A percentile compares a stretch with the other conserved stretches of the same genome.
Conservation (phyloP, 208 protist genomes). For the Willaertia magna region DNA sequence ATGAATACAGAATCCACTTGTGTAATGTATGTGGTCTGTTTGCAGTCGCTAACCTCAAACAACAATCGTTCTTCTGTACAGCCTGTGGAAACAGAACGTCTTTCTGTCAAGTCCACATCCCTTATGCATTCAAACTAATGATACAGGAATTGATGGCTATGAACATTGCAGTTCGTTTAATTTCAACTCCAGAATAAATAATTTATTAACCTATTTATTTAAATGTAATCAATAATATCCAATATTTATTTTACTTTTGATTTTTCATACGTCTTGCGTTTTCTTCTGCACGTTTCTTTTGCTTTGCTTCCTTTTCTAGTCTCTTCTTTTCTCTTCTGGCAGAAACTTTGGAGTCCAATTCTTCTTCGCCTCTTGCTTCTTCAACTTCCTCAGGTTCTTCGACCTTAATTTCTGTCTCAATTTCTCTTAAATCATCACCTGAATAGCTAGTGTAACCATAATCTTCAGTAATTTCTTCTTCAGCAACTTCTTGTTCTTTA, state of each 20-base stretch:
- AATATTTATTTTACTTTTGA: too few relatives aligned
- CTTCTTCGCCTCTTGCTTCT: too few relatives aligned
- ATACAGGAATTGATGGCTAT: constrained; percentile 94
- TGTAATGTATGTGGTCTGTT: constrained; percentile 84
- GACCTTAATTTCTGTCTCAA: too few relatives aligned
- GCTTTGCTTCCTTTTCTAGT: too few relatives aligned
- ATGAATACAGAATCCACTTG: constrained; percentile 72
- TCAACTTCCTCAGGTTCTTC: too few relatives aligned
- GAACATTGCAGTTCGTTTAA: constrained; percentile 49
- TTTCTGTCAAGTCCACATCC: constrained; percentile 78
- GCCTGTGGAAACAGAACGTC: constrained; percentile 60
- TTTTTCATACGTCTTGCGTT: too few relatives aligned
- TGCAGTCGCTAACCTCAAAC: constrained; percentile 60
- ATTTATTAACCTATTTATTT: too few relatives aligned
- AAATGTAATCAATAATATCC: too few relatives aligned
- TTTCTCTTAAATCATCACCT: neutral
- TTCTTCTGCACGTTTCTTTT: too few relatives aligned
- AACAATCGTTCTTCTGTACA: constrained; percentile 64
- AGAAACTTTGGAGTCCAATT: too few relatives aligned
- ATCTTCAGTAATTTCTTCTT: neutral
- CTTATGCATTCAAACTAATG: constrained; percentile 90
- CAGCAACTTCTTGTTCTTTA: neutral
- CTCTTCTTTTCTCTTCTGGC: too few relatives aligned
- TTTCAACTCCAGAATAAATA: neutral
- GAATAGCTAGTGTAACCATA: neutral